Conservation (phyloP, 1,139 yeast species). For the Arxiozyma slooffiae region DNA sequence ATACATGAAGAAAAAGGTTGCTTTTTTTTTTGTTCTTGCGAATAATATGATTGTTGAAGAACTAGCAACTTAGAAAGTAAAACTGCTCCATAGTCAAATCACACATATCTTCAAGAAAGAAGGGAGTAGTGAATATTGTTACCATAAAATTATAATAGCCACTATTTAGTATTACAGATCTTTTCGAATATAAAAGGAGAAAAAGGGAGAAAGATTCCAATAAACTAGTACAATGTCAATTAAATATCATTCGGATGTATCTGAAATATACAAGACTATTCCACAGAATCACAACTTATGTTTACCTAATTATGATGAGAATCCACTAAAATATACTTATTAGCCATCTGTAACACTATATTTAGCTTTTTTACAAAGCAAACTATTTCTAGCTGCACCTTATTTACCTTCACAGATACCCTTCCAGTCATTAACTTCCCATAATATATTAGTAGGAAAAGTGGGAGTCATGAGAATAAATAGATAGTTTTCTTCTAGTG, state of each 20-base stretch:
- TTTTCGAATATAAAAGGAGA: too few species aligned
- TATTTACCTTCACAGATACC: neutral
- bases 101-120: neutral
- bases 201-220: too few species aligned
- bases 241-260: neutral
- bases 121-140: neutral
- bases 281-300: neutral
- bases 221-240: neutral
- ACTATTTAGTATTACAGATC: neutral
- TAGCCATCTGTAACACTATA: conserved; percentile 3
- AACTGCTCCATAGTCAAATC: neutral
- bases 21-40: too few species aligned
- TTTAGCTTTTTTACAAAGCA: neutral
- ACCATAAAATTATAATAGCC: neutral
- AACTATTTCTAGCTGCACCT: neutral
- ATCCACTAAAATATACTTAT: conserved; percentile 2
- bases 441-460: neutral
- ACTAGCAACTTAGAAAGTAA: neutral
- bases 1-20: too few species aligned
- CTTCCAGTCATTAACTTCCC: neutral
- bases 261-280: neutral
- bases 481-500: neutral
- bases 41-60: too few species aligned
- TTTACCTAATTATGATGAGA: neutral
- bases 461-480: neutral